These are phyloP conservation scores for Aspergillus leporis DNA, from an alignment of 495 filamentous ascomycete genomes.

Conservation along the genomic window DNA sequence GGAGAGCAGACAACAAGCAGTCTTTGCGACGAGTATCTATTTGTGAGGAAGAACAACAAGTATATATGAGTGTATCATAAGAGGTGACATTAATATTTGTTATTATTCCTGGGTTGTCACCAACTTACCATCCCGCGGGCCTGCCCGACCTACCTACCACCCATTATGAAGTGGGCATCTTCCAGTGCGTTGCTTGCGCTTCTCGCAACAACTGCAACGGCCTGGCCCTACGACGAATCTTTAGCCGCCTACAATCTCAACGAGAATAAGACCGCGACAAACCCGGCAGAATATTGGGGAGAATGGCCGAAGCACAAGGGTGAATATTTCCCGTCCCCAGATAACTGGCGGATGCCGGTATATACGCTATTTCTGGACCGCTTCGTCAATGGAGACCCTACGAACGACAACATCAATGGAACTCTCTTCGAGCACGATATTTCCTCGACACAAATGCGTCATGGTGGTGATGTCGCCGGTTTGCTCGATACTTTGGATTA, in stretches of 20 bases:
- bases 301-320: conserved; percentile 48
- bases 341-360: conserved; percentile 69
- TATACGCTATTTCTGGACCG: conserved; percentile 71
- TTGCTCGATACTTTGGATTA: conserved; percentile 68
- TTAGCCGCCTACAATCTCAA: conserved; percentile 61
- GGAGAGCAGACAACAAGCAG: not conserved
- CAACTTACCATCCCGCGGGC: not conserved
- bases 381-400: conserved; percentile 70
- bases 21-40: not conserved
- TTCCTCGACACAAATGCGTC: conserved; percentile 67
- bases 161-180: conserved; percentile 30
- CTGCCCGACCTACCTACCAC: not conserved
- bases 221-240: conserved; percentile 55
- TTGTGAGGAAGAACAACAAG: not conserved
- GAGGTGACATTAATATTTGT: not conserved
- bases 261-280: conserved; percentile 53
- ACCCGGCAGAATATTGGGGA: conserved; percentile 59
- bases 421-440: conserved; percentile 69
- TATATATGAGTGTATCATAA: not conserved
- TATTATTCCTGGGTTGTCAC: not conserved
- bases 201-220: conserved; percentile 24
- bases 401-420: conserved; percentile 68
- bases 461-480: conserved; percentile 70
- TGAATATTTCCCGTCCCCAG: conserved; percentile 56
- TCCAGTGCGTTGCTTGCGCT: conserved; percentile 23